Evolutionary conservation across 148 eudicot genomes (phyloP).

Genomic region (Fagopyrum tataricum): DNA sequence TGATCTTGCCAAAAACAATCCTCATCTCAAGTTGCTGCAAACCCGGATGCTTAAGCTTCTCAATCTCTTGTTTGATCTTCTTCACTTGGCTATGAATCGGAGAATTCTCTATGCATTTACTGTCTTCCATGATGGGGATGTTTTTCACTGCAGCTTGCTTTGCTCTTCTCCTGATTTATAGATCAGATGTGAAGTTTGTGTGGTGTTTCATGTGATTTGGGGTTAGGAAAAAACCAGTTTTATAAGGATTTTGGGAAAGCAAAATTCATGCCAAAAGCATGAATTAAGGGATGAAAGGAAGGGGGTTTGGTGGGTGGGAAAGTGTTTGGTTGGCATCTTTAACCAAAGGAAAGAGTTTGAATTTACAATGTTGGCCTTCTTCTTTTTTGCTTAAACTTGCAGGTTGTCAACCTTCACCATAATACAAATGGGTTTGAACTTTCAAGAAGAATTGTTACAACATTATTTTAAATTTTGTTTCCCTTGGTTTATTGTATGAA

Average conservation of each 20-base stretch:
- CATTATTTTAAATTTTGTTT: not conserved
- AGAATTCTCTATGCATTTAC: not conserved
- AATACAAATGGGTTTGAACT: too few species aligned
- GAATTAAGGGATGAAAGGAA: not conserved
- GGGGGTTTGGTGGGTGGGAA: not conserved
- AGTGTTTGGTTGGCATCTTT: not conserved
- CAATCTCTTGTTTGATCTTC: conserved; percentile 6
- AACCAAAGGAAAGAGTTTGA: not conserved
- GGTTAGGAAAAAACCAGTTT: not conserved
- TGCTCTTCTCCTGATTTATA: not conserved
- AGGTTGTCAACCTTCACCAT: not conserved
- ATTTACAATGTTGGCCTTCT: not conserved
- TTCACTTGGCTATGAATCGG: not conserved
- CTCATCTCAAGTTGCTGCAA: not conserved
- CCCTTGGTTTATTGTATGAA: too few species aligned
- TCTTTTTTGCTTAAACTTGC: not conserved
- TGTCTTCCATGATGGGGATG: not conserved
- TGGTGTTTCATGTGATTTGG: conserved; percentile 5
- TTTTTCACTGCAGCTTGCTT: not conserved
- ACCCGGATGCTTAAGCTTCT: conserved; percentile 8
- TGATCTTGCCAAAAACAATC: not conserved
- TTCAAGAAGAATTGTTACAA: not conserved
- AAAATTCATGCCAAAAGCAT: not conserved
- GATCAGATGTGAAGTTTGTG: not conserved
- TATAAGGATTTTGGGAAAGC: not conserved